phyloP scores from a whole-genome alignment of 306 rosid species.

The Prunus persica region Prunus_persica_NCBIv2 NC_034014.1:12628501-12629000 shows the following conservation, averaged over 20 bases:
- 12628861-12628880: slow-evolving; percentile 2
- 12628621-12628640: slow-evolving; percentile 89
- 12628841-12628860: neutral
- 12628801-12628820: neutral
- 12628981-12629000: neutral
- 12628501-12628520: slow-evolving; percentile 20
- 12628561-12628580: neutral
- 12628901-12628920: neutral
- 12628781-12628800: neutral
- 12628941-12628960: neutral
- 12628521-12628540: neutral
- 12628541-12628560: neutral
- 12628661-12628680: slow-evolving; percentile 76
- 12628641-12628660: slow-evolving; percentile 88
- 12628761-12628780: neutral
- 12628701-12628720: slow-evolving; percentile 78
- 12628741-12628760: slow-evolving; percentile 36
- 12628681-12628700: slow-evolving; percentile 78
- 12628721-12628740: slow-evolving; percentile 92
- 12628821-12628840: neutral
- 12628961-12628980: neutral
- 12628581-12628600: slow-evolving; percentile 90
- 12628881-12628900: neutral
- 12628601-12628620: slow-evolving; percentile 94
- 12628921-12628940: neutral